Conservation (phyloP, 768 basidiomycete species). For the Russula emetica region DNA sequence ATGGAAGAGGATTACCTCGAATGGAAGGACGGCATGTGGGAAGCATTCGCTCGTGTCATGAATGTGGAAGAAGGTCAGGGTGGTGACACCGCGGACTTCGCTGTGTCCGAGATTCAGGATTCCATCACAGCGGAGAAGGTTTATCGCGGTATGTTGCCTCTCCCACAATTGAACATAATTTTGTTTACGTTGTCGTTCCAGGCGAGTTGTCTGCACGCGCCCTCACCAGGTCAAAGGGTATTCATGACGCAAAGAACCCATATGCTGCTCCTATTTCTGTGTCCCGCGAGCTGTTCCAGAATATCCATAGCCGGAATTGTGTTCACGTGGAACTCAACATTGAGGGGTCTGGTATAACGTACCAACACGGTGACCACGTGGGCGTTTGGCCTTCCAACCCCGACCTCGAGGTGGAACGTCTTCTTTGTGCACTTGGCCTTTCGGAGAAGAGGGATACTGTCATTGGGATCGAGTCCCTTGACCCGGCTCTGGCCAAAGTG, state of each 20-base stretch:
- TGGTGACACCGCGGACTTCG: slow-evolving; percentile 91
- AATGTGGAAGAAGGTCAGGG: slow-evolving; percentile 94
- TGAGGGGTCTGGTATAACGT: slow-evolving; percentile 94
- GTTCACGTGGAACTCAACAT: slow-evolving; percentile 92
- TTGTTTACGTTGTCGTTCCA: slow-evolving; percentile 33
- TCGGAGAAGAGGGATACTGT: slow-evolving; percentile 74
- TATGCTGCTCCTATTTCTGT: slow-evolving; percentile 77
- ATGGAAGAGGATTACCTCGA: slow-evolving; percentile 99
- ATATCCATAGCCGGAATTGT: slow-evolving; percentile 77
- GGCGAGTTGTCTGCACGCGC: slow-evolving; percentile 96
- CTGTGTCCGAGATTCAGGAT: slow-evolving; percentile 74
- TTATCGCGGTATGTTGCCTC: slow-evolving; percentile 65
- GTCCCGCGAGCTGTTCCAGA: slow-evolving; percentile 79
- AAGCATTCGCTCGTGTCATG: slow-evolving; percentile 75
- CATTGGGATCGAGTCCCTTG: slow-evolving; percentile 93
- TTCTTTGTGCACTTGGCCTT: slow-evolving; percentile 82
- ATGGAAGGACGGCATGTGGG: slow-evolving; percentile 99
- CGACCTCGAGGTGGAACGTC: slow-evolving; percentile 84
- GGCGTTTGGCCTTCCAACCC: slow-evolving; percentile 97
- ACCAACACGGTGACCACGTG: slow-evolving; percentile 97
- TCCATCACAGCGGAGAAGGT: slow-evolving; percentile 77
- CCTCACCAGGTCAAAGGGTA: slow-evolving; percentile 88
- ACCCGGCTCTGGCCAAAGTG: slow-evolving; percentile 96
- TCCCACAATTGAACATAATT: background rate
- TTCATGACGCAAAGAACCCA: slow-evolving; percentile 97